Conservation (phyloP, 106 monocot species). For the Agapanthus africanus region DNA sequence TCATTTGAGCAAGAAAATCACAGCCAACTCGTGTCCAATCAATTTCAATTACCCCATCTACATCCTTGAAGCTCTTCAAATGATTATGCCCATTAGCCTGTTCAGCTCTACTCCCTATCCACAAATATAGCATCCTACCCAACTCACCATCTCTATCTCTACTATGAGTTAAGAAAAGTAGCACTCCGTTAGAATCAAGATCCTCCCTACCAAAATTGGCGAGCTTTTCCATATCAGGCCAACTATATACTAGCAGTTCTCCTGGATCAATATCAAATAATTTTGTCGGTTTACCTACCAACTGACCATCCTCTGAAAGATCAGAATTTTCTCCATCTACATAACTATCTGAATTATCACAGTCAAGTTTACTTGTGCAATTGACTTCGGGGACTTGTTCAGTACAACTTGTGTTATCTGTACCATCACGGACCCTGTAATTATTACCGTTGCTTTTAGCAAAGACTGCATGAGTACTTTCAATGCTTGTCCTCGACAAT, state of each 20-base stretch:
- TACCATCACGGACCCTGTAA: background rate
- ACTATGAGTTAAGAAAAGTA: conserved; percentile 39
- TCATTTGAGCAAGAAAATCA: conserved; percentile 52
- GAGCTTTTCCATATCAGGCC: conserved; percentile 50
- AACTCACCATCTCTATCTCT: conserved; percentile 6
- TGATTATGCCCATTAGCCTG: conserved; percentile 11
- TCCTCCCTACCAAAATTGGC: conserved; percentile 23
- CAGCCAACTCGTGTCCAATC: conserved; percentile 49
- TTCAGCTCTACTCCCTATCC: conserved; percentile 46
- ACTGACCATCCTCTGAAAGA: background rate
- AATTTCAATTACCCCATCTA: conserved; percentile 16
- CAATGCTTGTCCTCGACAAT: conserved; percentile 4
- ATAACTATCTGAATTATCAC: conserved; percentile 10
- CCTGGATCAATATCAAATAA: conserved; percentile 6
- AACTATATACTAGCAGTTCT: conserved; percentile 31
- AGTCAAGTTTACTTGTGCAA: conserved; percentile 1
- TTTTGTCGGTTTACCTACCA: conserved; percentile 3
- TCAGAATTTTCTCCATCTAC: background rate
- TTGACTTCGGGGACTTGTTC: background rate
- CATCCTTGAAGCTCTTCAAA: conserved; percentile 7
- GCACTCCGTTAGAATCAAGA: conserved; percentile 49
- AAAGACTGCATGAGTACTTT: conserved; percentile 11
- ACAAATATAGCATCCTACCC: conserved; percentile 40
- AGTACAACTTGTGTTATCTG: conserved; percentile 3
- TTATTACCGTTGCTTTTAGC: conserved; percentile 8